Percentiles rank a stretch among this genome's conserved stretches.
Evolutionary conservation across 2,329 filamentous ascomycete genomes (phyloP).

Genomic region (Colletotrichum salicis): DNA sequence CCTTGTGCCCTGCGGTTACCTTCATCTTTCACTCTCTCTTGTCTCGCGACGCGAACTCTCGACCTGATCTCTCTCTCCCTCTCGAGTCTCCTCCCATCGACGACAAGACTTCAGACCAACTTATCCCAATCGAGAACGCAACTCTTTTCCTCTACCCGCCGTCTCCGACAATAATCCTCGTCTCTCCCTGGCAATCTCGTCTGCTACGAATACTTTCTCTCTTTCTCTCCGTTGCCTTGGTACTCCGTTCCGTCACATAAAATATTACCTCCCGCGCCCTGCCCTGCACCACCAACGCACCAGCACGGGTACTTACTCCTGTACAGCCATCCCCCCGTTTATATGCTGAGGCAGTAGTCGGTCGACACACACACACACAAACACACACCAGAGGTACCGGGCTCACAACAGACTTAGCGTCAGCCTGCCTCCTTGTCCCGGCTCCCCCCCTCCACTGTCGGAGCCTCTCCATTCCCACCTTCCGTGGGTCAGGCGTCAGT

Average conservation of each 20-base stretch:
- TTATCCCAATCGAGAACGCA: not conserved
- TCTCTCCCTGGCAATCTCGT: slow-evolving; percentile 21
- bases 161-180: not conserved
- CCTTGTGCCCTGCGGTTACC: not conserved
- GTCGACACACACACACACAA: not conserved
- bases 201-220: slow-evolving; percentile 7
- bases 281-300: slow-evolving; percentile 4
- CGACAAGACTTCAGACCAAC: slow-evolving; percentile 2
- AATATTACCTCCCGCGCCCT: slow-evolving; percentile 7
- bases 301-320: slow-evolving; percentile 3
- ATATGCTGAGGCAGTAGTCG: not conserved
- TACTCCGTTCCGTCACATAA: slow-evolving; percentile 24
- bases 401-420: not conserved
- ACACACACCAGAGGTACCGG: not conserved
- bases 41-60: slow-evolving; percentile 6
- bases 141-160: not conserved
- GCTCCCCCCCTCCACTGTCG: slow-evolving; percentile 17
- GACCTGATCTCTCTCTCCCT: not conserved
- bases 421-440: slow-evolving; percentile 1
- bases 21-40: not conserved
- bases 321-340: not conserved
- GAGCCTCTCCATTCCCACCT: slow-evolving; percentile 33
- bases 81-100: not conserved
- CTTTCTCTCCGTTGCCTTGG: slow-evolving; percentile 14
- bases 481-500: slow-evolving; percentile 28